Evolutionary conservation across 441 rosid species (phyloP).

Genomic region (Erodium moschatum): DNA sequence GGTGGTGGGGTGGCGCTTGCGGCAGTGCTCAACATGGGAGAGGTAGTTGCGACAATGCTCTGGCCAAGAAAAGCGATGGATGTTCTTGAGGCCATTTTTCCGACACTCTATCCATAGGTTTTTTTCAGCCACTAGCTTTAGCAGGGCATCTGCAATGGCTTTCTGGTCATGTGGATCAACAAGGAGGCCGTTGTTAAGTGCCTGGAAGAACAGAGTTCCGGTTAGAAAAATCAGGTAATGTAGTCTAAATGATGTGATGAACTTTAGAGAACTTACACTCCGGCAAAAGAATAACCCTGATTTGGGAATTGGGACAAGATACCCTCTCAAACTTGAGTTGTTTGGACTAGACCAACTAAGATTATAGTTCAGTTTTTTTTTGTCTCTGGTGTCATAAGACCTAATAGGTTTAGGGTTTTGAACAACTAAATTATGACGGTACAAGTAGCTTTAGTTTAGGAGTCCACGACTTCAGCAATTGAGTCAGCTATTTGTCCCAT

Average conservation of each 20-base stretch:
- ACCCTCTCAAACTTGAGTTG: not conserved
- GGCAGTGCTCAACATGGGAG: conserved; percentile 67
- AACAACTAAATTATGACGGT: not conserved
- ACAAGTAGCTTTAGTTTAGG: not conserved
- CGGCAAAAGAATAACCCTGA: not conserved
- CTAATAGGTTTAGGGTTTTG: not conserved
- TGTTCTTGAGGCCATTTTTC: conserved; percentile 49
- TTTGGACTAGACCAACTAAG: not conserved
- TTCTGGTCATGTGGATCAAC: conserved; percentile 59
- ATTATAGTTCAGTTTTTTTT: not conserved
- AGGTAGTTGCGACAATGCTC: conserved; percentile 75
- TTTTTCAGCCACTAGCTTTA: conserved; percentile 56
- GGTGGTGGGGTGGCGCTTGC: conserved; percentile 63
- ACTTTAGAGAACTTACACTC: not conserved
- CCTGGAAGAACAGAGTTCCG: conserved; percentile 28
- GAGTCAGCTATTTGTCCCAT: not conserved
- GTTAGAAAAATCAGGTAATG: conserved; percentile 6
- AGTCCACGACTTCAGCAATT: not conserved
- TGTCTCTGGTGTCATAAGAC: not conserved
- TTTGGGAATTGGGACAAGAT: not conserved
- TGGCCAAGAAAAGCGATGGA: conserved; percentile 59
- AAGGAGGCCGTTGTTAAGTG: conserved; percentile 55
- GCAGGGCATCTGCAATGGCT: conserved; percentile 53
- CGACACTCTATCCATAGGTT: conserved; percentile 51
- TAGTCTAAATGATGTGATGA: not conserved